Evolutionary conservation across 106 monocot genomes (phyloP).

Genomic region (Ottelia alismoides): DNA sequence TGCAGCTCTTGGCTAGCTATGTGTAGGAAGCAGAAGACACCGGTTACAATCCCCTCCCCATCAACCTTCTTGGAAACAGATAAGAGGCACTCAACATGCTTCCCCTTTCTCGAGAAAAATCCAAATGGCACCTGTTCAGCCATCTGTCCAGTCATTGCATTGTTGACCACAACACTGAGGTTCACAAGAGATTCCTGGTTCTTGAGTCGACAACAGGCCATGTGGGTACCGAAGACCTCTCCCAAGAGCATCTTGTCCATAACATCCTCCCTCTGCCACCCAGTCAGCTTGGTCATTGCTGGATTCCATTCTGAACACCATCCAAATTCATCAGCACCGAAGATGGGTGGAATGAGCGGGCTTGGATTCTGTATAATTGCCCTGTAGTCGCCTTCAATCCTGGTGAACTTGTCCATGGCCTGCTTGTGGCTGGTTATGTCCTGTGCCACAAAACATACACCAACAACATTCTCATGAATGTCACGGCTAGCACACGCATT

Average conservation of each 20-base stretch:
- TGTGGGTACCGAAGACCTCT: constrained; percentile 69
- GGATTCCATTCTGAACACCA: constrained; percentile 98
- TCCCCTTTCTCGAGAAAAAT: constrained; percentile 46
- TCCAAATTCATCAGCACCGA: constrained; percentile 86
- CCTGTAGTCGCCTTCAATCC: constrained; percentile 85
- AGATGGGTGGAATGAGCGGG: constrained; percentile 91
- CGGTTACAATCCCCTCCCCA: constrained; percentile 47
- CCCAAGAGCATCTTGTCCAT: constrained; percentile 84
- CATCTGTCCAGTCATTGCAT: constrained; percentile 67
- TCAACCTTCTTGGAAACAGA: constrained; percentile 67
- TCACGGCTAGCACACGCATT: constrained; percentile 89
- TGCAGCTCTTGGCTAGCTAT: constrained; percentile 65
- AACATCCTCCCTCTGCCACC: constrained; percentile 66
- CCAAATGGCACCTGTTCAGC: constrained; percentile 56
- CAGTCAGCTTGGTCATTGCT: constrained; percentile 64
- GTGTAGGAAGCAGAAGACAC: constrained; percentile 84
- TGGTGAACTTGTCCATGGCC: constrained; percentile 78
- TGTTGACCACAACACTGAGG: constrained; percentile 71
- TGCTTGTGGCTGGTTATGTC: constrained; percentile 70
- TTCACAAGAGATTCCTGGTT: constrained; percentile 66
- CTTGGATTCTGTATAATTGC: constrained; percentile 76
- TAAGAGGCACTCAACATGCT: constrained; percentile 55
- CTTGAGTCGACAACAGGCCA: constrained; percentile 59
- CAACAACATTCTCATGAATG: constrained; percentile 47
- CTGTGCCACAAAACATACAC: constrained; percentile 89